Conservation (phyloP, 179 eudicot species). For the Beta lomatogona region DNA sequence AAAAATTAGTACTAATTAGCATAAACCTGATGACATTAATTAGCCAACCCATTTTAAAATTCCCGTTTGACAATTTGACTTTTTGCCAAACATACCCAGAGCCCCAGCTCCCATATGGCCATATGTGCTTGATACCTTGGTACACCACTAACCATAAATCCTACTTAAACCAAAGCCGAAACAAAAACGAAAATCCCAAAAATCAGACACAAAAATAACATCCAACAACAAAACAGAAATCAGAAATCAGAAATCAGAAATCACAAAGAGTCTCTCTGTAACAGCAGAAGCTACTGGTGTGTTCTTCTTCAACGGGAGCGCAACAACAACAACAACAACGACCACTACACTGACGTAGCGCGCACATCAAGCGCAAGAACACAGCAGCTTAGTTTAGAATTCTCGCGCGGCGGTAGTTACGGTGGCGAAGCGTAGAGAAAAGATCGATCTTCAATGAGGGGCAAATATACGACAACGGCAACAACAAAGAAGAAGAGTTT, state of each 20-base stretch:
- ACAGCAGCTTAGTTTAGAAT: not conserved
- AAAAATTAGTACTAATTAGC: too few species aligned
- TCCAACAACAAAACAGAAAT: not conserved
- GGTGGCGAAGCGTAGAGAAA: constrained; percentile 3
- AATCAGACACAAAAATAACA: not conserved
- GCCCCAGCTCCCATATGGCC: too few species aligned
- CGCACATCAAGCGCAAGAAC: not conserved
- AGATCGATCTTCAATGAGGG: constrained; percentile 8
- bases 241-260: not conserved
- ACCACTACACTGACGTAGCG: not conserved
- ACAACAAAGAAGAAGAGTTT: not conserved
- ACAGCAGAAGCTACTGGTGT: constrained; percentile 10
- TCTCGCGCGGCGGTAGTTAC: not conserved
- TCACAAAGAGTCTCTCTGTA: not conserved
- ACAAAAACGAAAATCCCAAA: not conserved
- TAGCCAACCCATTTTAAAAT: too few species aligned
- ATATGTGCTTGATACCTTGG: too few species aligned
- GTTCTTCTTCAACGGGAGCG: not conserved
- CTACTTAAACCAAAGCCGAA: too few species aligned
- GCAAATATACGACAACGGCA: not conserved
- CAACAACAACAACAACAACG: not conserved
- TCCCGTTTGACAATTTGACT: too few species aligned
- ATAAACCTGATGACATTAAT: too few species aligned
- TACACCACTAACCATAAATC: too few species aligned
- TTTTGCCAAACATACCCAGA: too few species aligned